phyloP scores from a whole-genome alignment of 805 yeast species.

The Myxozyma udenii region DNA sequence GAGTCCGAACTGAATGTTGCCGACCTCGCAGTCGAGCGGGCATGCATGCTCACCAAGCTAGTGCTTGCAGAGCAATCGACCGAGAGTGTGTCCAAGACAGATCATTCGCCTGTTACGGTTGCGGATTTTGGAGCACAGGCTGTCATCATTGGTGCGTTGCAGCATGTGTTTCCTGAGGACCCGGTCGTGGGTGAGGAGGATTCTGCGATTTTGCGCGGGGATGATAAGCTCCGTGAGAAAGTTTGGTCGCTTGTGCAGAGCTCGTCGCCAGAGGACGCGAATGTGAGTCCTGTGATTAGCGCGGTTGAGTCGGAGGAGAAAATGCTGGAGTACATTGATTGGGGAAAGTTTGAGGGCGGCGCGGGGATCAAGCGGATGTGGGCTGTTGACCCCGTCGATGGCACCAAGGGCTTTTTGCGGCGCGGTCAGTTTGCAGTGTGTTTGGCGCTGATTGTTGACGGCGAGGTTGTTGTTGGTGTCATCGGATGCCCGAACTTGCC shows the following conservation, averaged over 20 bases:
- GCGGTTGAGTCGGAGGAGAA: constrained; percentile 42
- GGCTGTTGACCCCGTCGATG: constrained; percentile 98
- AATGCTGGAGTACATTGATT: constrained; percentile 65
- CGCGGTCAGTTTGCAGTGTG: constrained; percentile 98
- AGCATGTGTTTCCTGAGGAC: constrained; percentile 75
- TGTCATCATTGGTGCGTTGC: constrained; percentile 77
- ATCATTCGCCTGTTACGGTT: constrained; percentile 87
- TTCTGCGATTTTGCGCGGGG: constrained; percentile 60
- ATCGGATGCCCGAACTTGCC: constrained; percentile 95
- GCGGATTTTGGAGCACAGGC: constrained; percentile 98
- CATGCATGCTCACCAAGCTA: constrained; percentile 71
- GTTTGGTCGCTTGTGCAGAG: constrained; percentile 60
- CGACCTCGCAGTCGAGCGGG: constrained; percentile 84
- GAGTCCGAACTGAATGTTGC: constrained; percentile 74
- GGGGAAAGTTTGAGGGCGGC: constrained; percentile 81
- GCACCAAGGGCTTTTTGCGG: constrained; percentile 92
- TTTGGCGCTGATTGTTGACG: constrained; percentile 81
- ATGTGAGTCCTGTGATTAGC: constrained; percentile 34
- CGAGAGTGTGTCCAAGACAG: constrained; percentile 63
- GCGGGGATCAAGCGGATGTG: constrained; percentile 68
- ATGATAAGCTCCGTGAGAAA: constrained; percentile 47
- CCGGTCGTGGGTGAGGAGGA: constrained; percentile 94
- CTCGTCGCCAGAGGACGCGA: constrained; percentile 38
- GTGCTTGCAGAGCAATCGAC: constrained; percentile 44
- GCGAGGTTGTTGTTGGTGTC: constrained; percentile 81